Conservation (phyloP, 805 yeast genomes). For the Monosporozyma solicola region DNA sequence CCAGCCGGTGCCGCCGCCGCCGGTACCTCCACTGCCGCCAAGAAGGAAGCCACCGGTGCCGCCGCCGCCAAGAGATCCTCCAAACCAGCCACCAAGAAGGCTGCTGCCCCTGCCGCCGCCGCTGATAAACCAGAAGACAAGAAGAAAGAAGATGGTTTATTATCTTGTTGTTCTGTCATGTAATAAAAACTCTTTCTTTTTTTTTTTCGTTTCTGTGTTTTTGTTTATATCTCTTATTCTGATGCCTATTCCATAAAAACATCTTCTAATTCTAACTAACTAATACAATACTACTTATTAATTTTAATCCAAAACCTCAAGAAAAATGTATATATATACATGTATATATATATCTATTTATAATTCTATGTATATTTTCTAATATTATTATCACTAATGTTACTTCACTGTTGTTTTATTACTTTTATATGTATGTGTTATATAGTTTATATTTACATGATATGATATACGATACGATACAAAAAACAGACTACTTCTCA, state of each 20-base stretch:
- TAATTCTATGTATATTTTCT: too few species aligned
- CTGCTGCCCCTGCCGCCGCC: conserved; percentile 34
- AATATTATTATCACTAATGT: too few species aligned
- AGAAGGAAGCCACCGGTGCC: neutral
- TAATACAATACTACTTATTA: too few species aligned
- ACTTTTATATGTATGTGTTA: neutral
- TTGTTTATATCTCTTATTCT: neutral
- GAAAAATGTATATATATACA: too few species aligned
- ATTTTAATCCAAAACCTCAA: too few species aligned
- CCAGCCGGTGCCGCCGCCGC: neutral
- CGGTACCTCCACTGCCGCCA: neutral
- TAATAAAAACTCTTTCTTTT: conserved; percentile 8
- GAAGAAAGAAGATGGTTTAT: conserved; percentile 19
- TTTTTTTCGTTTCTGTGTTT: neutral
- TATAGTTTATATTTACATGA: neutral
- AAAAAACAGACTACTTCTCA: conserved; percentile 15
- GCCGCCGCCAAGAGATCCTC: conserved; percentile 1
- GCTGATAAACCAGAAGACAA: conserved; percentile 15
- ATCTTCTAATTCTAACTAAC: too few species aligned
- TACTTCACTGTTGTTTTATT: neutral
- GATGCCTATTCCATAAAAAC: too few species aligned
- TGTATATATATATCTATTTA: too few species aligned
- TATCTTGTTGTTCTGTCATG: conserved; percentile 28
- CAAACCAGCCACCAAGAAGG: conserved; percentile 17
- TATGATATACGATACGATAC: neutral